Evolutionary conservation across 2,329 filamentous ascomycete species (phyloP).

Genomic region (Harringtonia lauricola): DNA sequence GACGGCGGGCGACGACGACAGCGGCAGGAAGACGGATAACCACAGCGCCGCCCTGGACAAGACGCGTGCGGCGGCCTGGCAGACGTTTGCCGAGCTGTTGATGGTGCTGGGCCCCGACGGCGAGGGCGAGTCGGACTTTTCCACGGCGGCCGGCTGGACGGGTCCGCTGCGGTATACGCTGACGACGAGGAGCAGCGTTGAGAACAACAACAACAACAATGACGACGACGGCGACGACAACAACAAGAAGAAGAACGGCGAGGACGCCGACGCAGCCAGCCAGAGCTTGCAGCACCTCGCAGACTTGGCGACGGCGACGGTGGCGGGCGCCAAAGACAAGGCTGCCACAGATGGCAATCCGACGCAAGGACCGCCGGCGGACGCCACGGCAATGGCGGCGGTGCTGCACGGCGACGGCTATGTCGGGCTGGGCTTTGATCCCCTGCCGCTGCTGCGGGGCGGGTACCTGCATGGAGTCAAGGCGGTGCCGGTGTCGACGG

Average conservation of each 20-base stretch:
- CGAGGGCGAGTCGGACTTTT: too few relatives aligned
- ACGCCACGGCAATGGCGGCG: constrained; percentile 4
- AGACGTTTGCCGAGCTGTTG: constrained; percentile 35
- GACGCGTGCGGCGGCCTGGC: constrained; percentile 43
- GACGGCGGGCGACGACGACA: too few relatives aligned
- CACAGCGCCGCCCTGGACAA: neutral
- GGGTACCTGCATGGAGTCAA: constrained; percentile 24
- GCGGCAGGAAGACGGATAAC: too few relatives aligned
- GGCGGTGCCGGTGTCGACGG: neutral
- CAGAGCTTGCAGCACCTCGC: constrained; percentile 40
- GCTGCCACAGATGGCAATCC: neutral
- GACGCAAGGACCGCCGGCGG: constrained; percentile 10
- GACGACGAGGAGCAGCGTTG: neutral
- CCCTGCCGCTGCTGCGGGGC: constrained; percentile 22
- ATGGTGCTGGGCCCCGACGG: neutral
- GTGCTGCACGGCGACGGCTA: constrained; percentile 20
- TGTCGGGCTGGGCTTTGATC: constrained; percentile 30
- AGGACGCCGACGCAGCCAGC: constrained; percentile 29
- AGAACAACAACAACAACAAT: constrained; percentile 20
- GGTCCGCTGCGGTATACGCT: constrained; percentile 2
- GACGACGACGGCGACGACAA: constrained; percentile 6
- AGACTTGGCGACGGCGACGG: constrained; percentile 32
- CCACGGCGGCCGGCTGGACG: neutral
- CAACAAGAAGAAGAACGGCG: constrained; percentile 18
- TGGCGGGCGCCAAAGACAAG: neutral